Evolutionary conservation across 2,329 filamentous ascomycete species (phyloP).

Genomic region (Herpotrichia juniperi): DNA sequence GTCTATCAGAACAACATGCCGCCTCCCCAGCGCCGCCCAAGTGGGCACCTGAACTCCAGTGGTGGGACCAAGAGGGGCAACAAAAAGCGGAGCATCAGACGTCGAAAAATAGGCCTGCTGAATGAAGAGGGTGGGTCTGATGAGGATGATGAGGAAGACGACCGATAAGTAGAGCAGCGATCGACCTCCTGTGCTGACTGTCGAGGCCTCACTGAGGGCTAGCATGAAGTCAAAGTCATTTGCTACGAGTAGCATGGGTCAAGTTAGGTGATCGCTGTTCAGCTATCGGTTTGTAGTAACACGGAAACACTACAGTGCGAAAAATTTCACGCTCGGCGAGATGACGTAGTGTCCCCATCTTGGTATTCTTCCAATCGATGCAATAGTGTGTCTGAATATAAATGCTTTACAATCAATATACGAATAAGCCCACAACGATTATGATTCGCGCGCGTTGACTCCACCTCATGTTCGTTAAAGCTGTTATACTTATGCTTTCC

Average conservation of each 20-base stretch:
- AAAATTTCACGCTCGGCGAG: too few species aligned
- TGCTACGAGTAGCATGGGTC: slow-evolving; percentile 51
- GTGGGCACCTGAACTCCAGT: slow-evolving; percentile 50
- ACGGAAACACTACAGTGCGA: neutral
- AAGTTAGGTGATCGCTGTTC: slow-evolving; percentile 62
- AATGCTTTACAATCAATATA: too few species aligned
- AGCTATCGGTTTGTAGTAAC: neutral
- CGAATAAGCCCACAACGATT: too few species aligned
- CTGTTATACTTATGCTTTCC: too few species aligned
- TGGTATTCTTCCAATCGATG: too few species aligned
- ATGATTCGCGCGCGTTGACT: too few species aligned
- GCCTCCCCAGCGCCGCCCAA: slow-evolving; percentile 38
- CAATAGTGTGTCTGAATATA: too few species aligned
- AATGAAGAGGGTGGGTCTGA: slow-evolving; percentile 62
- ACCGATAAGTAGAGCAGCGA: slow-evolving; percentile 62
- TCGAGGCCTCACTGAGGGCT: neutral
- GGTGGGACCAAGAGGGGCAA: slow-evolving; percentile 44
- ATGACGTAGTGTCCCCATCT: too few species aligned
- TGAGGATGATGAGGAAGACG: slow-evolving; percentile 70
- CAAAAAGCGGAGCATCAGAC: slow-evolving; percentile 40
- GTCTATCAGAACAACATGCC: slow-evolving; percentile 55
- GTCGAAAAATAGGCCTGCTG: slow-evolving; percentile 41
- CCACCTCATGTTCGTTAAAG: too few species aligned
- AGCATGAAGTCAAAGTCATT: neutral
- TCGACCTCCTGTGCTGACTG: slow-evolving; percentile 64